Base-by-base conservation (phyloP, 192 early-diverging fungal species). In the Coemansia sp. region DNA sequence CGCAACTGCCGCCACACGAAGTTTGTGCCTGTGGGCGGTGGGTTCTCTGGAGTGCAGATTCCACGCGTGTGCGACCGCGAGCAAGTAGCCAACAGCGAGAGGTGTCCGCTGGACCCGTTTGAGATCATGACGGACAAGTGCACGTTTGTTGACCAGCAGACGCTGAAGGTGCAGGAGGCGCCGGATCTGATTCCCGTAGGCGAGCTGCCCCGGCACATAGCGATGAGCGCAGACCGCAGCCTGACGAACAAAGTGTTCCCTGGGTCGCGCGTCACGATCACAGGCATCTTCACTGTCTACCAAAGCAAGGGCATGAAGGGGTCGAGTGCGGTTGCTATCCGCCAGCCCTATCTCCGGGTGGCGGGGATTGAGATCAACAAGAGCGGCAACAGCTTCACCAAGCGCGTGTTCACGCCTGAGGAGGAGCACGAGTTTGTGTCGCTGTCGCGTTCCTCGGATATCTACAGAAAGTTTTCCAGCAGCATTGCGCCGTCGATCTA, bases 401-500 rank as follows among this genome's bases (percentile, higher is more conserved):
- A 88, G 19, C 68, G 83, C 46, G 83, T 87, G 40, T 98, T 97
- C 60, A 94, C 95, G 5, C 87, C 90, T 33, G 86, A 89, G 59
- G 97, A 99, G 73, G 96, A 99, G 71, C 93, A 94, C 69, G 94
- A 97, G 72, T 96, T 88, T 53, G 84, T 93, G 64, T 76, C 83
- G 46, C 90, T 99, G 84, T 90, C 96, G 15, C 89, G 93, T 42
- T 74, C 89, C 36, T 91, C 93, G 9, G 85, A 89, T 67, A 84
- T 99, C n/a, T 95, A 97, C 76, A 84, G 91, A 60, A 89, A 89
- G 66, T 98, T 99, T 72, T 85, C 92, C 40, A 87, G 76, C 66
- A 95, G 92, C 74, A 96, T 99, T 68, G 97, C 97, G 22, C 97
- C 97, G 6, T 92, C 91, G 46, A 99, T 99, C 68, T 98, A 90